phyloP scores from a whole-genome alignment of 2,329 filamentous ascomycete species.

The Trichoderma arundinaceum region DNA sequence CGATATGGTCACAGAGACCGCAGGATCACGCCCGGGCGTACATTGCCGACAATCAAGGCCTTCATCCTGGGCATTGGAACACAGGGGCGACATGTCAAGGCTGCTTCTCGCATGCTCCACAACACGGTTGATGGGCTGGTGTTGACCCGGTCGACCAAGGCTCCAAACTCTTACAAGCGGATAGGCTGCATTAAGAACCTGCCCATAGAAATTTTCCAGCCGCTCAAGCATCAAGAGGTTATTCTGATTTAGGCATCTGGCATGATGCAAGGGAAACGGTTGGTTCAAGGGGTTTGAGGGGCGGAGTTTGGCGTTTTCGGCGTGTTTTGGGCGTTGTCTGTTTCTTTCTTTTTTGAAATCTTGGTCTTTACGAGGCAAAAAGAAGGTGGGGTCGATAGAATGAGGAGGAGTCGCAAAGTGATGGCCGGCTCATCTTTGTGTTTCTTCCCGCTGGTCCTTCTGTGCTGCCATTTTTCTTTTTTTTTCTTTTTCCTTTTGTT shows the following conservation, averaged over 20 bases:
- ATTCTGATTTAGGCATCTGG: not conserved
- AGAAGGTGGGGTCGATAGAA: too few relatives aligned
- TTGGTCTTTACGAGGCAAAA: too few relatives aligned
- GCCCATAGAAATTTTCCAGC: not conserved
- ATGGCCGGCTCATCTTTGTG: too few relatives aligned
- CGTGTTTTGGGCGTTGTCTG: too few relatives aligned
- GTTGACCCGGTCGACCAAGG: constrained; percentile 6
- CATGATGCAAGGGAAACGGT: too few relatives aligned
- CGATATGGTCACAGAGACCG: too few relatives aligned
- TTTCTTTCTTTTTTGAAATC: not conserved
- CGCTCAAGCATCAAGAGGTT: not conserved
- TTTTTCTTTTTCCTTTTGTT: not conserved
- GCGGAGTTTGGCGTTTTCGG: too few relatives aligned
- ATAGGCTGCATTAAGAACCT: constrained; percentile 22
- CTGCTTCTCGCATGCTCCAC: not conserved
- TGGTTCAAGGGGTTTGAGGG: too few relatives aligned
- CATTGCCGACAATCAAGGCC: not conserved
- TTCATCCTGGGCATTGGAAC: not conserved
- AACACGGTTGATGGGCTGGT: constrained; percentile 16
- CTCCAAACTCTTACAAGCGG: not conserved
- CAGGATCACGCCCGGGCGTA: too few relatives aligned
- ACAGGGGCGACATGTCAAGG: too few relatives aligned
- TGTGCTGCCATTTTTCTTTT: too few relatives aligned
- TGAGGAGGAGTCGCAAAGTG: too few relatives aligned
- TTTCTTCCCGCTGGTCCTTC: not conserved